phyloP scores from a whole-genome alignment of 2,329 filamentous ascomycete species.

The Apiospora hydei region DNA sequence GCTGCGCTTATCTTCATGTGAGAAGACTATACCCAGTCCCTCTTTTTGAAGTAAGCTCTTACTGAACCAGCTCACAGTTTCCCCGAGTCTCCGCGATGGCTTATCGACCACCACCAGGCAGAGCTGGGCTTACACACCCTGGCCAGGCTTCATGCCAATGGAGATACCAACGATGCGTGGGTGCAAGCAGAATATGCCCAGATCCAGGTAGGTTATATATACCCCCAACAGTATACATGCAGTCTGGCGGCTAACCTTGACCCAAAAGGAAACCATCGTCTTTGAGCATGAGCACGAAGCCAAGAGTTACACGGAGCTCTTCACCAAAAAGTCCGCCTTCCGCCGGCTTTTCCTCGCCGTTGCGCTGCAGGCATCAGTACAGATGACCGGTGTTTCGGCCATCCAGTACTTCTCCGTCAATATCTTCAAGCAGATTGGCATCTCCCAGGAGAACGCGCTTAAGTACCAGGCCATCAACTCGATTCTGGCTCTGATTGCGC shows the following conservation, averaged over 20 bases:
- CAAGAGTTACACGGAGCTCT: conserved; percentile 74
- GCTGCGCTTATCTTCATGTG: conserved; percentile 69
- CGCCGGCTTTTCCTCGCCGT: conserved; percentile 75
- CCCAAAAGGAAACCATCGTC: conserved; percentile 55
- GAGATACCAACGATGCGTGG: conserved; percentile 70
- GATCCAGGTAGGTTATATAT: conserved; percentile 65
- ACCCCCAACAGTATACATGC: neutral
- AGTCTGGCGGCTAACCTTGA: neutral
- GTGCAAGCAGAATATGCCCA: conserved; percentile 76
- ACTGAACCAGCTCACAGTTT: conserved; percentile 43
- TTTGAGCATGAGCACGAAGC: conserved; percentile 73
- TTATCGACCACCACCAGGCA: conserved; percentile 73
- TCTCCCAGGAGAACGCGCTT: conserved; percentile 68
- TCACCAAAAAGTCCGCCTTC: conserved; percentile 70
- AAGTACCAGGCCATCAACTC: conserved; percentile 80
- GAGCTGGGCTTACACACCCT: conserved; percentile 72
- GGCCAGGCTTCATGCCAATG: conserved; percentile 73
- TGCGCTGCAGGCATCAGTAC: conserved; percentile 72
- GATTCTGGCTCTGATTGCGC: conserved; percentile 72
- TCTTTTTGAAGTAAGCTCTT: neutral
- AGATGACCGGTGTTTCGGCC: conserved; percentile 79
- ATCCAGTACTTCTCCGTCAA: conserved; percentile 78
- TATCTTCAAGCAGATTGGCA: conserved; percentile 75
- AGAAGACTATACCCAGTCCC: neutral
- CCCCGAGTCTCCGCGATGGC: conserved; percentile 77